Conservation (phyloP, 2,329 filamentous ascomycete species). For the Coniochaeta ligniaria region DNA sequence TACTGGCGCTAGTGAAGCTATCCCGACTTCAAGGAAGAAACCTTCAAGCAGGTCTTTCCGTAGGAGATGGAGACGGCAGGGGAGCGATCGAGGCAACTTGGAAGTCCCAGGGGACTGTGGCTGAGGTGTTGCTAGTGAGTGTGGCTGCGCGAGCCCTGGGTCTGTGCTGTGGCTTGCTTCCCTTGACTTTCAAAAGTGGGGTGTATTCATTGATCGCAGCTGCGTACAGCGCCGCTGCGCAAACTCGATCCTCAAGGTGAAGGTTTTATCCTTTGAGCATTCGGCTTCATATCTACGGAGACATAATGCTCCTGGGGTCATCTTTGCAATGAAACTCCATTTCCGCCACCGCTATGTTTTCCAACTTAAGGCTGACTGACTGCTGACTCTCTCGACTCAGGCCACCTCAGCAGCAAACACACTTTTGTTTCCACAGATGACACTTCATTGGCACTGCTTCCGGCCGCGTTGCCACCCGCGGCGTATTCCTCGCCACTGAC, state of each 20-base stretch:
- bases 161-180: neutral
- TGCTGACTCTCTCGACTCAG: neutral
- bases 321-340: no score
- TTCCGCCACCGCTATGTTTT: no score
- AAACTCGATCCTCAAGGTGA: neutral
- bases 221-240: neutral
- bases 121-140: neutral
- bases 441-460: neutral
- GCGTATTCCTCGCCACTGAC: neutral
- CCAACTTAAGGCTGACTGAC: no score
- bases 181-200: no score
- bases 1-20: no score
- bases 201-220: neutral
- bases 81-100: no score
- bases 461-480: neutral
- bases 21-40: no score
- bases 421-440: neutral
- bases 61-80: no score
- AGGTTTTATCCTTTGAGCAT: neutral
- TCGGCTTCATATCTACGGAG: neutral
- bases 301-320: neutral
- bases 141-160: neutral
- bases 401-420: neutral
- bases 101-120: no score
- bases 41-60: no score